These are phyloP conservation scores for Candida dajiaensis DNA, from an alignment of 805 yeast species.

Conservation along the genomic window DNA sequence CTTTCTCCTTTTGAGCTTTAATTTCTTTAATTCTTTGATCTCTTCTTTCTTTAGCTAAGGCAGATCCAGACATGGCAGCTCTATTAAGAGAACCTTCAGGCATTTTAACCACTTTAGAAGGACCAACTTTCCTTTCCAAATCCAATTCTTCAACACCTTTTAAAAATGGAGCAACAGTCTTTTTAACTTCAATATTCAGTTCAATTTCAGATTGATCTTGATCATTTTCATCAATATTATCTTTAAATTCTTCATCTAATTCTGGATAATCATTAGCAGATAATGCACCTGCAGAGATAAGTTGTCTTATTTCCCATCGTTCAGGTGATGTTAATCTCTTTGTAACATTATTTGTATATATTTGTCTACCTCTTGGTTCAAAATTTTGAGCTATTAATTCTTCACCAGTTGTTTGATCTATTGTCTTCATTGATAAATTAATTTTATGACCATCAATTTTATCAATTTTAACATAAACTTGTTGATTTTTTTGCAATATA, in stretches of 20 bases:
- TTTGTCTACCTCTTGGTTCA: conserved; percentile 12
- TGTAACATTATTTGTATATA: conserved; percentile 17
- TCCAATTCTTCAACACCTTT: conserved; percentile 43
- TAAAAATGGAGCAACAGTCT: conserved; percentile 66
- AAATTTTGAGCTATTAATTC: conserved; percentile 7
- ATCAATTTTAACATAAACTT: conserved; percentile 57
- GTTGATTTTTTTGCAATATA: conserved; percentile 47
- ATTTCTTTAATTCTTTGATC: conserved; percentile 49
- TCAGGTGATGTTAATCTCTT: conserved; percentile 75
- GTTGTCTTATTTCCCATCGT: conserved; percentile 82
- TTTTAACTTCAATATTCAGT: conserved; percentile 68
- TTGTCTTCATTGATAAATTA: conserved; percentile 60
- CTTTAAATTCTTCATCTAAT: conserved; percentile 34
- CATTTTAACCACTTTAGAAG: conserved; percentile 54
- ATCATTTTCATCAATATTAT: conserved; percentile 18
- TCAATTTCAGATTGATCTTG: conserved; percentile 37
- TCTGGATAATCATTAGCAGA: conserved; percentile 67
- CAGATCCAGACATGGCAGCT: conserved; percentile 73
- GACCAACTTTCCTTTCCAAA: conserved; percentile 31
- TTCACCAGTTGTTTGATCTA: conserved; percentile 67
- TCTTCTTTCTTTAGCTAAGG: conserved; percentile 55
- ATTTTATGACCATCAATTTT: conserved; percentile 43
- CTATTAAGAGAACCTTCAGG: conserved; percentile 77
- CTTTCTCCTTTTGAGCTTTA: conserved; percentile 53
- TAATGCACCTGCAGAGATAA: conserved; percentile 74